Base-by-base conservation (phyloP, 2,329 filamentous ascomycete species). In the Torrubiellomyces zombiae region DNA sequence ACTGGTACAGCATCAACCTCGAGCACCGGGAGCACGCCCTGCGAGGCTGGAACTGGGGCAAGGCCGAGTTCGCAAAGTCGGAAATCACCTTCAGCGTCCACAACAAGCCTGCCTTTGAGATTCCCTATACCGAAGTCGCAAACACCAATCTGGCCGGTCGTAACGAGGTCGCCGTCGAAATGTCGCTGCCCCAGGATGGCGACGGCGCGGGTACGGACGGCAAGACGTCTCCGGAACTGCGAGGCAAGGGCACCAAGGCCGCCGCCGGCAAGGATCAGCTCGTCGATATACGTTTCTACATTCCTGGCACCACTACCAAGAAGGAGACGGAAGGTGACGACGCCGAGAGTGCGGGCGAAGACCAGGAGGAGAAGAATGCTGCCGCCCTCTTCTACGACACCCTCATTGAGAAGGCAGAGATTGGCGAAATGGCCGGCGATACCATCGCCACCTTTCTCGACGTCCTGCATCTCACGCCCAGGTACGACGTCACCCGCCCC, bases 31-130 rank as follows among this genome's bases (percentile, higher is more conserved):
- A 98, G 53, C 89, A 95, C 51, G 83, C 89, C 14, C 60, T 98
- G 30, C 74, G 89, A 39, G 89, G 89, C 28, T 98, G 89, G 89
- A 98, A 98, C 51, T 98, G 89, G 91, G 89, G 89, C 43, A 98
- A 95, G 56, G 81, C 82, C 35, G 89, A 98, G 43, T 93, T 98
- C 48, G 76, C 78, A 32, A 93, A 95, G 55, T 77, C 83, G 27
- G 89, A 98, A 57, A 69, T 98, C 28, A 70, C 80, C 16, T 98
- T 98, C 63, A 95, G 85, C 50, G 89, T 98, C 18, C 83, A 92
- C 48, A 98, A 94, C 53, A 74, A 83, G 40, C 89, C 89, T 3
- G 81, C 86, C 5, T 98, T 98, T 50, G 89, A 95, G 53, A 75
- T 98, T 5, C 85, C 91, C 9, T 98, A 95, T 57, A 80, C 83